These are phyloP conservation scores for Purpureocillium lavendulum DNA, from an alignment of 2,329 filamentous ascomycete species.

Conservation along the genomic window DNA sequence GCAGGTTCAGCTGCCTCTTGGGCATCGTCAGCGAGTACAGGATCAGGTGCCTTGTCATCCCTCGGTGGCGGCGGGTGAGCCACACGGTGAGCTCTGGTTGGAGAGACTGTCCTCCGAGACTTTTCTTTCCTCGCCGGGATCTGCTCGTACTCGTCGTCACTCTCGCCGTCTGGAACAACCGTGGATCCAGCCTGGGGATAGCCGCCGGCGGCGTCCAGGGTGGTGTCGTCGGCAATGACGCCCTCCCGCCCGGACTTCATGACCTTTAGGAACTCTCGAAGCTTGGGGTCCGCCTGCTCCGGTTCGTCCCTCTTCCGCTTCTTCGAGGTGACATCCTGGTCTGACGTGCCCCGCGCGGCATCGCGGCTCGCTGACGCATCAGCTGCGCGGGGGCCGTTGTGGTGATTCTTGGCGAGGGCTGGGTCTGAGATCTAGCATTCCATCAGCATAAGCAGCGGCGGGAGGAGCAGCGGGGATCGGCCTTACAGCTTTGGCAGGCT, in stretches of 20 bases:
- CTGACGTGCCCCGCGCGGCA: slow-evolving; percentile 6
- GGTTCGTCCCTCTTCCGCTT: slow-evolving; percentile 60
- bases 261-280: slow-evolving; percentile 77
- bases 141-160: slow-evolving; percentile 68
- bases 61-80: slow-evolving; percentile 4
- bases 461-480: slow-evolving; percentile 8
- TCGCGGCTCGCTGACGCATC: slow-evolving; percentile 8
- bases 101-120: slow-evolving; percentile 26
- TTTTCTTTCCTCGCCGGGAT: slow-evolving; percentile 46
- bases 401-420: slow-evolving; percentile 21
- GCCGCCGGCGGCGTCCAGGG: slow-evolving; percentile 11
- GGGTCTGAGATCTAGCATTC: slow-evolving; percentile 38
- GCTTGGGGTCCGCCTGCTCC: slow-evolving; percentile 63
- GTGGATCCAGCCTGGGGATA: slow-evolving; percentile 16
- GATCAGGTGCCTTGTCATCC: slow-evolving; percentile 5
- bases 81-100: slow-evolving; percentile 4
- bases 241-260: slow-evolving; percentile 53
- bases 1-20: slow-evolving; percentile 8
- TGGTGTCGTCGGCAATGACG: slow-evolving; percentile 21
- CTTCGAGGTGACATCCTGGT: slow-evolving; percentile 34
- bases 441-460: slow-evolving; percentile 18
- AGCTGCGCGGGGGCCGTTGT: slow-evolving; percentile 16
- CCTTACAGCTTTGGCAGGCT: slow-evolving; percentile 72
- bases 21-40: slow-evolving; percentile 2
- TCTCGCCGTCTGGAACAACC: slow-evolving; percentile 46